Conservation (phyloP, 176 grass and related monocot genomes). For the Pontederia paniculata region DNA sequence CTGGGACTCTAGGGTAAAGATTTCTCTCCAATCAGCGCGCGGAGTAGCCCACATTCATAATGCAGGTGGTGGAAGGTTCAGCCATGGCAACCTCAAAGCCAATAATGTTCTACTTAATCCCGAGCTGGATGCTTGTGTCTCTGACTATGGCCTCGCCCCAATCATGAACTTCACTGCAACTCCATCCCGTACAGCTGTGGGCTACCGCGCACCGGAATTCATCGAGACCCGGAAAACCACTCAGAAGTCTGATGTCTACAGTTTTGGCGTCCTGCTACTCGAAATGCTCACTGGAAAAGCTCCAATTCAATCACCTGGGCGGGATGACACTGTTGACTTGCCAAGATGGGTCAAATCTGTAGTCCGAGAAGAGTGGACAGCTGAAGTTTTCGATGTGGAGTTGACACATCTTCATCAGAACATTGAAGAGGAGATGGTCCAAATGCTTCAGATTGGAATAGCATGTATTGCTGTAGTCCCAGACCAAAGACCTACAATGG, state of each 20-base stretch:
- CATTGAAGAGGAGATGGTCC: slow-evolving; percentile 93
- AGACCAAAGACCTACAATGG: slow-evolving; percentile 85
- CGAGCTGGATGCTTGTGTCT: slow-evolving; percentile 45
- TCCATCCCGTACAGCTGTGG: slow-evolving; percentile 39
- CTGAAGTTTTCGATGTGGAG: slow-evolving; percentile 88
- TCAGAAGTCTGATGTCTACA: slow-evolving; percentile 89
- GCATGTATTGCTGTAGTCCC: slow-evolving; percentile 38
- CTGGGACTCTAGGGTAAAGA: slow-evolving; percentile 80
- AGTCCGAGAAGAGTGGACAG: slow-evolving; percentile 92
- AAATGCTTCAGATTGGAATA: slow-evolving; percentile 97
- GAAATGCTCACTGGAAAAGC: slow-evolving; percentile 95
- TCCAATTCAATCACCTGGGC: slow-evolving; percentile 60
- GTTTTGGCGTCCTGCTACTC: slow-evolving; percentile 76
- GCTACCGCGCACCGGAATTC: slow-evolving; percentile 78
- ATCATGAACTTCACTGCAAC: slow-evolving; percentile 46
- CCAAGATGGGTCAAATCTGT: slow-evolving; percentile 89
- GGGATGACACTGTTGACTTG: slow-evolving; percentile 53
- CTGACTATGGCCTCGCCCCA: slow-evolving; percentile 75
- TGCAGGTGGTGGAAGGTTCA: slow-evolving; percentile 76
- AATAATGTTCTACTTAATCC: slow-evolving; percentile 67
- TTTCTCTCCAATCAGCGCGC: slow-evolving; percentile 52
- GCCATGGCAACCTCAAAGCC: slow-evolving; percentile 88
- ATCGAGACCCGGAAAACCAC: slow-evolving; percentile 57
- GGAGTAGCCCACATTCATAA: slow-evolving; percentile 71
- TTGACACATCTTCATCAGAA: slow-evolving; percentile 56